Evolutionary conservation across 2,329 filamentous ascomycete genomes (phyloP).

Genomic region (Teratosphaeria destructans): DNA sequence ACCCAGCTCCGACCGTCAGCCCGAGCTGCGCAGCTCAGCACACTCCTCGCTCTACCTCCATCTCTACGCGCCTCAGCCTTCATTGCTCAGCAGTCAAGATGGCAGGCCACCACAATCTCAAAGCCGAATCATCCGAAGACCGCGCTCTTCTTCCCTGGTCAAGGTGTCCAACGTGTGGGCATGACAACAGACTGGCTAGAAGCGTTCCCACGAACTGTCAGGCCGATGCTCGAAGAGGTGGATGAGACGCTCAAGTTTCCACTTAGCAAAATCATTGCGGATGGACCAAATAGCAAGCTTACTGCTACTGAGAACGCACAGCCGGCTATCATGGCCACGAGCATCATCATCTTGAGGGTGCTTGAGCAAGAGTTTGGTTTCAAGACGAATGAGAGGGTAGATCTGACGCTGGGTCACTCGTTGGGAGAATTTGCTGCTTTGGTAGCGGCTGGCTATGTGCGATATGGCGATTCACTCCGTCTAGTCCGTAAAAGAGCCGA

Average conservation of each 20-base stretch:
- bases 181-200: conserved; percentile 60
- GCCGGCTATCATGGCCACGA: conserved; percentile 92
- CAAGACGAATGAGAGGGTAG: conserved; percentile 56
- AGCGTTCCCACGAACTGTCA: conserved; percentile 68
- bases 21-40: not conserved
- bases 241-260: conserved; percentile 65
- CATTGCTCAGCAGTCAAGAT: conserved; percentile 11
- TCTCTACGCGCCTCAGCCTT: conserved; percentile 18
- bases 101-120: conserved; percentile 11
- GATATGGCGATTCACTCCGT: conserved; percentile 65
- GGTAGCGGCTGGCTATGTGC: conserved; percentile 70
- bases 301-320: conserved; percentile 81
- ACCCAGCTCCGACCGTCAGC: not conserved
- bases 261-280: conserved; percentile 66
- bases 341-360: conserved; percentile 77
- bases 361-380: conserved; percentile 80
- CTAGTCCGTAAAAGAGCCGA: conserved; percentile 70
- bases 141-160: conserved; percentile 30
- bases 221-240: conserved; percentile 73
- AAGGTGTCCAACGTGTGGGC: conserved; percentile 28
- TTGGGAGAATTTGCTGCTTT: conserved; percentile 88
- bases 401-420: conserved; percentile 81
- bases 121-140: conserved; percentile 20
- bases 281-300: conserved; percentile 66
- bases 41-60: conserved; percentile 18